Evolutionary conservation across 305 asterid genomes (phyloP).

Genomic region (Petunia hybrid): DNA sequence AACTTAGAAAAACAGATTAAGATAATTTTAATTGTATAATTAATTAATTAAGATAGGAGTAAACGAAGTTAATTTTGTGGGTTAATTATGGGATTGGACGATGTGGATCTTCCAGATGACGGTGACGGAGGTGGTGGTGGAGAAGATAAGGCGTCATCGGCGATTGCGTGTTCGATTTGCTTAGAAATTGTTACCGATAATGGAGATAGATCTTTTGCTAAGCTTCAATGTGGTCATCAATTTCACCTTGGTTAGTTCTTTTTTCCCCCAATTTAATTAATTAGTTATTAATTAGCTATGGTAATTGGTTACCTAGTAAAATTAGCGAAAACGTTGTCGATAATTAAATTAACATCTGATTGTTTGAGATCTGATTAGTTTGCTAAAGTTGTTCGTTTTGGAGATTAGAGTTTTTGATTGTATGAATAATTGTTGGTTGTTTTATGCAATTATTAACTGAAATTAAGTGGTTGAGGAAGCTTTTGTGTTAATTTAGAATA

Average conservation of each 20-base stretch:
- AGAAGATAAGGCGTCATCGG: slow-evolving; percentile 39
- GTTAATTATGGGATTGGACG: slow-evolving; percentile 50
- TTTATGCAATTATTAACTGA: slow-evolving; percentile 27
- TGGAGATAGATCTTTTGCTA: slow-evolving; percentile 58
- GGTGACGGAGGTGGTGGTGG: slow-evolving; percentile 41
- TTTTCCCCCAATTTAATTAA: background rate
- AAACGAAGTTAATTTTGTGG: slow-evolving; percentile 19
- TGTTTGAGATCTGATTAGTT: slow-evolving; percentile 31
- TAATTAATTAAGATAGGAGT: slow-evolving; percentile 19
- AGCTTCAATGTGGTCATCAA: slow-evolving; percentile 61
- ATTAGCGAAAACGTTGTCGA: background rate
- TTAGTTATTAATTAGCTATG: background rate
- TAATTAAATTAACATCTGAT: background rate
- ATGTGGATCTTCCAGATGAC: slow-evolving; percentile 41
- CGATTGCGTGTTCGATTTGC: slow-evolving; percentile 56
- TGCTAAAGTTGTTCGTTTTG: slow-evolving; percentile 12
- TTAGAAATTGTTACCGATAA: slow-evolving; percentile 51
- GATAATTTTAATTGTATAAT: background rate
- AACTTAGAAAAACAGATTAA: background rate
- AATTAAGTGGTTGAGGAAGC: background rate
- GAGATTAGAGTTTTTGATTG: slow-evolving; percentile 2
- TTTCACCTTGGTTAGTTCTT: slow-evolving; percentile 54
- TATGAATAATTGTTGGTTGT: slow-evolving; percentile 1
- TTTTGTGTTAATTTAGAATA: background rate
- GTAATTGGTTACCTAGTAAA: background rate